Base-by-base conservation (phyloP, 306 rosid genomes). In the Fagus sylvatica region DNA sequence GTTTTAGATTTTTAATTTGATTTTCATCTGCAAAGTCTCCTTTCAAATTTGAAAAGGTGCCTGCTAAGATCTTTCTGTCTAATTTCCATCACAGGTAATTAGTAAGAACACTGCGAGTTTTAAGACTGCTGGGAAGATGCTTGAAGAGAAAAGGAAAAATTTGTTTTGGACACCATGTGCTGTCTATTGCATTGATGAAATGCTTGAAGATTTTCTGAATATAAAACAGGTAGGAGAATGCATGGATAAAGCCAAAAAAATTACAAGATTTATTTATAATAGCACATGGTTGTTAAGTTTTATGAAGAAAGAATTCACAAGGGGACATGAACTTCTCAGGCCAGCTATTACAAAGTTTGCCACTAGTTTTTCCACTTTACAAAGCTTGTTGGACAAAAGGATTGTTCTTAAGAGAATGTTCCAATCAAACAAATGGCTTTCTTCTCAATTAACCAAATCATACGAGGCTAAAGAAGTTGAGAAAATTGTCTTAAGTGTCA, bases 151-250 rank as follows among this genome's bases (percentile, higher is more conserved):
- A 85, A 91, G 98, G 78, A 88, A 91, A 77, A 83, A 85, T 74
- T 81, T 92, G 53, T 95, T 95, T 78, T 95, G 98, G 97, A 88
- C 92, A 9, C 97, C 97, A 43, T 95, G 98, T 84, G 97, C 96
- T 73, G 84, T 85, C 39, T 83, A 78, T 74, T 89, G 93, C 86
- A 85, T 95, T 51, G 91, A 92, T 82, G 86, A 76, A 72, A 89
- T 89, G 89, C 97, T 42, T 77, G 95, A 89, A 76, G 93, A 92
- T 88, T 86, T 95, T 83, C 59, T 84, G 75, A 90, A 91, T 84
- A 88, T 95, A 82, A 87, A 84, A 82, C 74, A 90, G 48, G 98
- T 95, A 41, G 92, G 85, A 76, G 96, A 95, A 85, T 89, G 97
- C 90, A 84, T 92, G 80, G 97, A 89, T 76, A 95, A 85, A 76